Evolutionary conservation across 768 basidiomycete species (phyloP), one percentile per base, ranked within the genome.

Genomic region (Tricholomella constricta): DNA sequence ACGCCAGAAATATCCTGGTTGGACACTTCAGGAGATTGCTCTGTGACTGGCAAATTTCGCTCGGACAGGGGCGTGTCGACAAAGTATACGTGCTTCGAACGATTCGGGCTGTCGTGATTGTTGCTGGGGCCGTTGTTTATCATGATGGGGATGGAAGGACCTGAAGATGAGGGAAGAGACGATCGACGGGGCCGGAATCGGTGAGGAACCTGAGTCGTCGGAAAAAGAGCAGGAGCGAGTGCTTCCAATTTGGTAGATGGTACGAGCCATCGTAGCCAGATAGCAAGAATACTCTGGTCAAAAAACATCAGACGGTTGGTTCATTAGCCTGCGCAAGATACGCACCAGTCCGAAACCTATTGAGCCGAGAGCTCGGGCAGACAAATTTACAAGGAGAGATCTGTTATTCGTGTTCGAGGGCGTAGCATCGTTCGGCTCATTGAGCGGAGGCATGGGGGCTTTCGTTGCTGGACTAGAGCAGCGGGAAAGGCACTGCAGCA

Each of bases 231-330:
- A 25, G 54, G 38, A 22, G 43, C 40, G 27, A 43, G 45, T 14
- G 52, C 23, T 6, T 6, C 29, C 29, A 6, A 29, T 17, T 17
- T 26, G 29, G 58, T 32, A 11, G 62, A 48, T 37, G 73, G 74
- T 27, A 72, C 42, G 36, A 75, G 54, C 76, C 76, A 78, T 15
- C 68, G 65, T 29, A 78, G 48, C 69, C 75, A 77, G 45, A 78
- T 72, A 38, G 72, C 75, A 23, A 78, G 60, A 32, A 78, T 59
- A 60, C 77, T 78, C 77, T 78, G 40, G 20, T 29, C n/a, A 49
- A 49, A 45, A n/a, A 35, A 46, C 41, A 31, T 56, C 17, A 55
- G 35, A 36, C 52, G 23, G 46, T 6, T 34, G 37, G 10, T 23
- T 47, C 37, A 43, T 29, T 36, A 32, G 12, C 34, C 3, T 27